A percentile compares a stretch with the other conserved stretches of the same genome.
Evolutionary conservation across 805 yeast species (phyloP).

Genomic region (Sugiyamaella lignohabitans): DNA sequence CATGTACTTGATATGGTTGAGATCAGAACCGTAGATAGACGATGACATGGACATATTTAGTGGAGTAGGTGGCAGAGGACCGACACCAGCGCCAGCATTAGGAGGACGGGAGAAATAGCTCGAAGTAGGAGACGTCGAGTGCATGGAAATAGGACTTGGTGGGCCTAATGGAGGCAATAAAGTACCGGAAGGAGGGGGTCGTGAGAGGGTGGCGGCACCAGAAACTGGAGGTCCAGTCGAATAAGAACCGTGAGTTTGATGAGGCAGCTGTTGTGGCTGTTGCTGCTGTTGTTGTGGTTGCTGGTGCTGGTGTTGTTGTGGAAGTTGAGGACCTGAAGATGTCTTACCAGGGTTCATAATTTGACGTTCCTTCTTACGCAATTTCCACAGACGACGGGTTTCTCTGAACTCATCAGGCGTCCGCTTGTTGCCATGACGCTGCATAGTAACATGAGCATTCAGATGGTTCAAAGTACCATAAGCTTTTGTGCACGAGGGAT

Average conservation of each 20-base stretch:
- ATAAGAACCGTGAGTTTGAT: too few relatives aligned
- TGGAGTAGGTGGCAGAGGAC: not conserved
- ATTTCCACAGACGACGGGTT: constrained; percentile 40
- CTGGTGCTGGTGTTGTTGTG: not conserved
- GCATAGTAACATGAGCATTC: constrained; percentile 49
- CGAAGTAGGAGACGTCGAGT: not conserved
- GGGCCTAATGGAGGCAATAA: not conserved
- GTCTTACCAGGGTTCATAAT: not conserved
- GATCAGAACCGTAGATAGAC: not conserved
- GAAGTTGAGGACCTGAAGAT: too few relatives aligned
- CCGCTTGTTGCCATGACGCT: constrained; percentile 49
- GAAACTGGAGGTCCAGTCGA: too few relatives aligned
- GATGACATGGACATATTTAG: not conserved
- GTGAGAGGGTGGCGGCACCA: not conserved
- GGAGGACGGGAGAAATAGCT: not conserved
- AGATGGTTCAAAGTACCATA: constrained; percentile 57
- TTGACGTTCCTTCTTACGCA: constrained; percentile 32
- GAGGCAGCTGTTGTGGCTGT: too few relatives aligned
- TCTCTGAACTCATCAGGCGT: constrained; percentile 50
- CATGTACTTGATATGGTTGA: not conserved
- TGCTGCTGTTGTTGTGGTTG: not conserved
- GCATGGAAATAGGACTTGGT: not conserved
- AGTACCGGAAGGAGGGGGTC: not conserved
- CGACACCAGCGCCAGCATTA: not conserved
- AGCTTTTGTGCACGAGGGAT: constrained; percentile 43